These are phyloP conservation scores for Bremia lactucae DNA, from an alignment of 352 stramenopile species.

Conservation along the genomic window DNA sequence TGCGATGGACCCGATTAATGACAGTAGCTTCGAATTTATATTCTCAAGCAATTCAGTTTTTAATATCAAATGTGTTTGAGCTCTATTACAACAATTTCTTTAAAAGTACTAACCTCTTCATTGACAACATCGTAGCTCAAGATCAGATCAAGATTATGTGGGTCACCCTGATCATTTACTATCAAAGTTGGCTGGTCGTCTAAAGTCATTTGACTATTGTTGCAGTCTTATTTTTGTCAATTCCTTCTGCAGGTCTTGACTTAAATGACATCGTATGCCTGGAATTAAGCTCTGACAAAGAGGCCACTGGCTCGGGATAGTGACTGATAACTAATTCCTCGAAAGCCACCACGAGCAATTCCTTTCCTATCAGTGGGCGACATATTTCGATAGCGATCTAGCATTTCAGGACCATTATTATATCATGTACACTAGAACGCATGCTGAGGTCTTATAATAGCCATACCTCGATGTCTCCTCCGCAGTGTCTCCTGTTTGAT, in stretches of 20 bases:
- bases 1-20: slow-evolving; percentile 21
- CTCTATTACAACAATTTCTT: neutral
- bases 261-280: slow-evolving; percentile 11
- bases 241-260: neutral
- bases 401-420: neutral
- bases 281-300: neutral
- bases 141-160: slow-evolving; percentile 61
- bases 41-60: slow-evolving; percentile 40
- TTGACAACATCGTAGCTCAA: slow-evolving; percentile 82
- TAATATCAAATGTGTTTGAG: slow-evolving; percentile 2
- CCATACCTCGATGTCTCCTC: slow-evolving; percentile 61
- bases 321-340: slow-evolving; percentile 45
- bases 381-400: slow-evolving; percentile 52
- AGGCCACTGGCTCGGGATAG: slow-evolving; percentile 28
- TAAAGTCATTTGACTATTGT: neutral
- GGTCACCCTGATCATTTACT: slow-evolving; percentile 15
- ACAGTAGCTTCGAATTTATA: slow-evolving; percentile 41
- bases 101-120: slow-evolving; percentile 42
- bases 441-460: neutral
- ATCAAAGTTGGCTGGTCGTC: slow-evolving; percentile 1
- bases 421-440: slow-evolving; percentile 1
- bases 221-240: neutral
- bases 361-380: slow-evolving; percentile 49
- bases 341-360: slow-evolving; percentile 28
- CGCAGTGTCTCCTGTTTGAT: slow-evolving; percentile 52